phyloP scores from a whole-genome alignment of 352 stramenopile species.

The Albugo laibachii region DNA sequence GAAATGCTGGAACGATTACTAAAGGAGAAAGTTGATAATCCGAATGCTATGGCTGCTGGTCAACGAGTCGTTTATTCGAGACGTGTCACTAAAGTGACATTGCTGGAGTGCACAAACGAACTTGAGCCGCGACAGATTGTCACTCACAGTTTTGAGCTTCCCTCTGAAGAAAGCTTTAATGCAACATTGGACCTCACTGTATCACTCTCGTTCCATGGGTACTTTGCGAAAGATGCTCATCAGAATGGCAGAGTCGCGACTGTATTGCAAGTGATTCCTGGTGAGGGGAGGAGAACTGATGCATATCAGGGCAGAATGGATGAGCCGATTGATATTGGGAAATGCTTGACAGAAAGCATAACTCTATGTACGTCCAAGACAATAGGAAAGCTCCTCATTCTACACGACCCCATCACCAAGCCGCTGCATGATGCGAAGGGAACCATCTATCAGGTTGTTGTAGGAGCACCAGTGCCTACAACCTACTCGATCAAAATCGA shows the following conservation, averaged over 20 bases:
- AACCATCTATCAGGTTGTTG: conserved; percentile 41
- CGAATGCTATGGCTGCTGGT: not conserved
- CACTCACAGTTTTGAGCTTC: conserved; percentile 43
- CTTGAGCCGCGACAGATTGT: conserved; percentile 18
- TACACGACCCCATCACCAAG: conserved; percentile 29
- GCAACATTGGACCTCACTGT: conserved; percentile 30
- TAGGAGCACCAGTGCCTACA: conserved; percentile 45
- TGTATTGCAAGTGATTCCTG: conserved; percentile 48
- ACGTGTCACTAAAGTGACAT: no score
- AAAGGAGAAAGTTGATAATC: conserved; percentile 4
- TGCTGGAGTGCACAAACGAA: not conserved
- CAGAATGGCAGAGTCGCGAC: conserved; percentile 51
- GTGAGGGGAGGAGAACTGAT: conserved; percentile 1
- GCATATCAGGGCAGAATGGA: not conserved
- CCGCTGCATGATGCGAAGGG: conserved; percentile 18
- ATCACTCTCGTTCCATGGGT: conserved; percentile 49
- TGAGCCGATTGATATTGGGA: conserved; percentile 20
- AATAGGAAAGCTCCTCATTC: conserved; percentile 40
- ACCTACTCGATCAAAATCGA: conserved; percentile 44
- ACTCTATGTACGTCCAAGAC: conserved; percentile 37
- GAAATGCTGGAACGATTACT: conserved; percentile 17
- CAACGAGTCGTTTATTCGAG: not conserved
- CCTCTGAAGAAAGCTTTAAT: conserved; percentile 8
- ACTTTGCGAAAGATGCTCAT: conserved; percentile 50
- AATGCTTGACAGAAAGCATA: conserved; percentile 32